Conservation (phyloP, 2,329 filamentous ascomycete genomes). For the Colletotrichum orchidophilum region DNA sequence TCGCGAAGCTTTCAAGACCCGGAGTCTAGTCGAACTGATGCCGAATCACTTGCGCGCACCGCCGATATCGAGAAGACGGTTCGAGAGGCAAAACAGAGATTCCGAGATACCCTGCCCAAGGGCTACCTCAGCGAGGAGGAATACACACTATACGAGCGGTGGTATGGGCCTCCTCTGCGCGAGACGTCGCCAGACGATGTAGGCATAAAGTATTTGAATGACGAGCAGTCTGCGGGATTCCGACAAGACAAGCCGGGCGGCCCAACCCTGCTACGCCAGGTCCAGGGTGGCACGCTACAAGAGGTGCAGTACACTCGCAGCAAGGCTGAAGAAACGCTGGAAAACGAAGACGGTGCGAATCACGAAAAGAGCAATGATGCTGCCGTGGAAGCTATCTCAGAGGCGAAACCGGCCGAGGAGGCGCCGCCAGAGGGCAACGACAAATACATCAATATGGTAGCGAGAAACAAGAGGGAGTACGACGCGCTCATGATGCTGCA, state of each 20-base stretch:
- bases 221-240: neutral
- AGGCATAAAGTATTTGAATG: constrained; percentile 50
- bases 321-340: neutral
- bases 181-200: constrained; percentile 69
- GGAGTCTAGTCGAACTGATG: constrained; percentile 22
- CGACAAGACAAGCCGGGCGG: constrained; percentile 22
- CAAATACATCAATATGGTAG: constrained; percentile 58
- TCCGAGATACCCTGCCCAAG: constrained; percentile 80
- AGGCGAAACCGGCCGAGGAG: constrained; percentile 48
- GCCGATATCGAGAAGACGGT: constrained; percentile 69
- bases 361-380: neutral
- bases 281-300: constrained; percentile 66
- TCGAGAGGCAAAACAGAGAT: constrained; percentile 76
- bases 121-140: constrained; percentile 76
- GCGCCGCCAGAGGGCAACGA: constrained; percentile 50
- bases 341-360: neutral
- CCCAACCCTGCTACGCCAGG: constrained; percentile 60
- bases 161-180: constrained; percentile 81
- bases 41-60: constrained; percentile 30
- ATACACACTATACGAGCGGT: constrained; percentile 77
- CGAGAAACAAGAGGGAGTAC: constrained; percentile 64
- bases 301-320: constrained; percentile 61
- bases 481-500: constrained; percentile 63
- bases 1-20: neutral
- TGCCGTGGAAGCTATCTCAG: constrained; percentile 28